Conservation (phyloP, 345 rosid genomes). For the Abelmoschus esculentus region DNA sequence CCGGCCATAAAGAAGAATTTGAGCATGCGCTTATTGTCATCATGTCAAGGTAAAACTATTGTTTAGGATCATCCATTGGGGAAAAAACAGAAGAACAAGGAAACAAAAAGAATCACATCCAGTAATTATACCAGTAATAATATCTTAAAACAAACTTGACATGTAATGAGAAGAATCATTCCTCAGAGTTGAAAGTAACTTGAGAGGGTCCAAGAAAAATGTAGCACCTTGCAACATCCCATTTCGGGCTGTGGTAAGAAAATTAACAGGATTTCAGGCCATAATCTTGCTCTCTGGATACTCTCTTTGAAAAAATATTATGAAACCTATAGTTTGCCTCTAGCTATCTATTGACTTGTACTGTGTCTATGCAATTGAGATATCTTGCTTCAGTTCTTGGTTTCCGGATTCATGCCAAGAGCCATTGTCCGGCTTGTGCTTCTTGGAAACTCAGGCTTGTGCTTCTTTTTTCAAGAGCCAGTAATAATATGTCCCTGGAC, state of each 20-base stretch:
- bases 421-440: too few relatives aligned
- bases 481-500: neutral
- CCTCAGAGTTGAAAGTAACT: neutral
- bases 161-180: neutral
- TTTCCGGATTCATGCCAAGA: slow-evolving; percentile 16
- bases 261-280: neutral
- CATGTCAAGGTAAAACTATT: too few relatives aligned
- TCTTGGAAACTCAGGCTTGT: too few relatives aligned
- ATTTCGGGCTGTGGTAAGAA: neutral
- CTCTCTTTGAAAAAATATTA: too few relatives aligned
- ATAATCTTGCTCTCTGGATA: neutral
- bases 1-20: neutral
- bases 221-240: neutral
- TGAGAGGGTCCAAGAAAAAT: neutral
- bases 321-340: neutral
- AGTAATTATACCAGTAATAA: neutral
- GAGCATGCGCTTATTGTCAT: neutral
- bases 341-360: neutral
- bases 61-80: neutral
- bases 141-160: neutral
- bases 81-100: neutral
- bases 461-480: too few relatives aligned
- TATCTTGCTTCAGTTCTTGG: slow-evolving; percentile 19
- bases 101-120: neutral
- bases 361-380: neutral